Evolutionary conservation across 768 basidiomycete species (phyloP).

Genomic region (Hericium erinaceus): DNA sequence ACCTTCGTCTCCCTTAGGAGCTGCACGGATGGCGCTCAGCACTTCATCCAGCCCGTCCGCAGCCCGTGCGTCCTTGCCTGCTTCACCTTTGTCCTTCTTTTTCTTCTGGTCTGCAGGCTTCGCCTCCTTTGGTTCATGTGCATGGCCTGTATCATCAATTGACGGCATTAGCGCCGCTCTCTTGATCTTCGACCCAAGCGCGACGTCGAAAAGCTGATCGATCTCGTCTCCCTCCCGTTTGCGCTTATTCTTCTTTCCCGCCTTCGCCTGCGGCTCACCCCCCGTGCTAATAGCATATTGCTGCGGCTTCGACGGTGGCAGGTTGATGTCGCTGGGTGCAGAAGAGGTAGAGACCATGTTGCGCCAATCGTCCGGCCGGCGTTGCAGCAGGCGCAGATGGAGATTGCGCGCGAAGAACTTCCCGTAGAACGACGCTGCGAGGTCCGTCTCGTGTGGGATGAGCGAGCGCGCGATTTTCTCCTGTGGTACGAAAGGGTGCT

Average conservation of each 20-base stretch:
- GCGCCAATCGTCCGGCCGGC: conserved; percentile 81
- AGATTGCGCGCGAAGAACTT: conserved; percentile 79
- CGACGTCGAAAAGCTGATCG: conserved; percentile 56
- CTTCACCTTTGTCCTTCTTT: not conserved
- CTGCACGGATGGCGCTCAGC: conserved; percentile 50
- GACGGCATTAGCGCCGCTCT: conserved; percentile 34
- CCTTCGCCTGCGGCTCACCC: conserved; percentile 5
- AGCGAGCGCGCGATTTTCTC: conserved; percentile 89
- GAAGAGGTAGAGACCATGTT: conserved; percentile 41
- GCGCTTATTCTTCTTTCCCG: conserved; percentile 22
- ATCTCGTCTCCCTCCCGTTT: conserved; percentile 63
- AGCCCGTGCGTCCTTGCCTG: conserved; percentile 16
- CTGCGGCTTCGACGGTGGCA: not conserved
- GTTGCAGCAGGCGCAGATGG: conserved; percentile 67
- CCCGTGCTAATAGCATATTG: not conserved
- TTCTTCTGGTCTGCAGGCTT: not conserved
- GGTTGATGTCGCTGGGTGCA: not conserved
- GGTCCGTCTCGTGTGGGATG: conserved; percentile 55
- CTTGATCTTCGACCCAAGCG: conserved; percentile 50
- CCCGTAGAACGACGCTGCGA: conserved; percentile 76
- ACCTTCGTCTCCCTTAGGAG: conserved; percentile 35
- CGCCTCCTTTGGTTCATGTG: not conserved
- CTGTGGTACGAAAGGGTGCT: conserved; percentile 27
- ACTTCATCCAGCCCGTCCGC: conserved; percentile 35
- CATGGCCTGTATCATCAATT: not conserved